Percentiles rank a stretch among this genome's conserved stretches.
phyloP scores from a whole-genome alignment of 2,329 filamentous ascomycete species.

The Paecilomyces niveus region DNA sequence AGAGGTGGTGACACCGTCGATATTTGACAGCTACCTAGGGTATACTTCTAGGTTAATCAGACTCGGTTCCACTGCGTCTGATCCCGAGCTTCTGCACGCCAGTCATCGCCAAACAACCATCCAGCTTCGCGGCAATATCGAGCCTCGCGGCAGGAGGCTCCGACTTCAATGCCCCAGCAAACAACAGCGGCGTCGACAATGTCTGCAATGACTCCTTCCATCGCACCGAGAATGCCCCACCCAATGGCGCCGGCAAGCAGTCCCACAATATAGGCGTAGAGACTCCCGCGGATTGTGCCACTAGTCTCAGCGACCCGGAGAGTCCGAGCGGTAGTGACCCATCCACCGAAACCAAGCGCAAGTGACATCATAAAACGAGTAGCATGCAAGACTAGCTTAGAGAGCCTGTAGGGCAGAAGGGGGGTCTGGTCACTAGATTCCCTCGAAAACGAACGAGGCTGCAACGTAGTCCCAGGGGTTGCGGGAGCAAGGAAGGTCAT shows the following conservation, averaged over 20 bases:
- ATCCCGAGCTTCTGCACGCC: slow-evolving; percentile 1
- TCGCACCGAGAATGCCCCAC: slow-evolving; percentile 84
- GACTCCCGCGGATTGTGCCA: slow-evolving; percentile 58
- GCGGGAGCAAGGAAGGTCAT: slow-evolving; percentile 72
- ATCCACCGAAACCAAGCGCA: slow-evolving; percentile 87
- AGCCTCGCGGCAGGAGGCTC: slow-evolving; percentile 53
- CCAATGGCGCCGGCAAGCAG: slow-evolving; percentile 90
- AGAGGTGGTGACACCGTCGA: background rate
- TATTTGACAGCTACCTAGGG: background rate
- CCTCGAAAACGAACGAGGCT: slow-evolving; percentile 38
- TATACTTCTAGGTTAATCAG: slow-evolving; percentile 1
- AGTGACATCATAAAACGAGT: slow-evolving; percentile 87
- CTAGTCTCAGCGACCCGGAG: slow-evolving; percentile 53
- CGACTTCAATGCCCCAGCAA: slow-evolving; percentile 87
- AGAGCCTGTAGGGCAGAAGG: slow-evolving; percentile 79
- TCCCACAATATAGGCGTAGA: slow-evolving; percentile 92
- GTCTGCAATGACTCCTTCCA: slow-evolving; percentile 80
- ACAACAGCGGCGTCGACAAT: slow-evolving; percentile 84
- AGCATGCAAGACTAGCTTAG: slow-evolving; percentile 85
- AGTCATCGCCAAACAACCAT: slow-evolving; percentile 67
- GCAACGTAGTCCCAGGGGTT: slow-evolving; percentile 58
- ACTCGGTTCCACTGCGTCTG: slow-evolving; percentile 3
- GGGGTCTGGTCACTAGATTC: slow-evolving; percentile 37
- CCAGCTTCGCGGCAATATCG: slow-evolving; percentile 90
- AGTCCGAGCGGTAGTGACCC: slow-evolving; percentile 84